Evolutionary conservation across 2,329 filamentous ascomycete genomes (phyloP).

Genomic region (Aspergillus sp.): DNA sequence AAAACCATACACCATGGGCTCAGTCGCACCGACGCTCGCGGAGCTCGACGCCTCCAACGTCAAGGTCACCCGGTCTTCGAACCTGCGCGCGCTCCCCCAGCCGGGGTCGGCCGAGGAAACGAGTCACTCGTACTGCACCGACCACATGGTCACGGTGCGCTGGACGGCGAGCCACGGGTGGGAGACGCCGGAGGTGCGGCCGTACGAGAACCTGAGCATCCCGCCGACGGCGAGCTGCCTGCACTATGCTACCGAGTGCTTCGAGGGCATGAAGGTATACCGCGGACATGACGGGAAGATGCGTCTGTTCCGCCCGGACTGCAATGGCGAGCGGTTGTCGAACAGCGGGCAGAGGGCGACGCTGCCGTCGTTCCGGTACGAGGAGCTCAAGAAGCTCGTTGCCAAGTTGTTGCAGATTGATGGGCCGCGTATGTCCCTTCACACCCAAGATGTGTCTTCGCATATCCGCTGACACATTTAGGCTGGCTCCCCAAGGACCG

Average conservation of each 20-base stretch:
- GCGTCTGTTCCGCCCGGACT: constrained; percentile 66
- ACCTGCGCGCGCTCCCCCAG: constrained; percentile 26
- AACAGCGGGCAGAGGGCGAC: constrained; percentile 54
- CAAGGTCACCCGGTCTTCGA: constrained; percentile 29
- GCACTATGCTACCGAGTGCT: constrained; percentile 87
- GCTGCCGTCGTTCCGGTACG: constrained; percentile 62
- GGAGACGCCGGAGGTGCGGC: constrained; percentile 62
- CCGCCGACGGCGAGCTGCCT: constrained; percentile 73
- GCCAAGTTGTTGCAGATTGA: constrained; percentile 62
- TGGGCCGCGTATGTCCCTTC: constrained; percentile 38
- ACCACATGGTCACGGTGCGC: constrained; percentile 75
- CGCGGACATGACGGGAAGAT: constrained; percentile 60
- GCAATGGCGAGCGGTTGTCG: constrained; percentile 59
- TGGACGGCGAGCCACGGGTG: constrained; percentile 62
- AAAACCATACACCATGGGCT: too few relatives aligned
- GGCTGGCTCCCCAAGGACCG: constrained; percentile 63
- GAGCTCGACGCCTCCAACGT: constrained; percentile 33
- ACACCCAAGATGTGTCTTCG: too few relatives aligned
- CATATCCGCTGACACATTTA: too few relatives aligned
- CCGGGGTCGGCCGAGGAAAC: constrained; percentile 32
- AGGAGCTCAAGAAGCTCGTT: constrained; percentile 65
- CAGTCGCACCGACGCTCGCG: constrained; percentile 17
- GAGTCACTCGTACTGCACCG: constrained; percentile 48
- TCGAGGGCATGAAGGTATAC: constrained; percentile 73
- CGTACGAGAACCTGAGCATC: constrained; percentile 67